Conservation (phyloP, 129 eudicot genomes). For the Tagetes erecta region DNA sequence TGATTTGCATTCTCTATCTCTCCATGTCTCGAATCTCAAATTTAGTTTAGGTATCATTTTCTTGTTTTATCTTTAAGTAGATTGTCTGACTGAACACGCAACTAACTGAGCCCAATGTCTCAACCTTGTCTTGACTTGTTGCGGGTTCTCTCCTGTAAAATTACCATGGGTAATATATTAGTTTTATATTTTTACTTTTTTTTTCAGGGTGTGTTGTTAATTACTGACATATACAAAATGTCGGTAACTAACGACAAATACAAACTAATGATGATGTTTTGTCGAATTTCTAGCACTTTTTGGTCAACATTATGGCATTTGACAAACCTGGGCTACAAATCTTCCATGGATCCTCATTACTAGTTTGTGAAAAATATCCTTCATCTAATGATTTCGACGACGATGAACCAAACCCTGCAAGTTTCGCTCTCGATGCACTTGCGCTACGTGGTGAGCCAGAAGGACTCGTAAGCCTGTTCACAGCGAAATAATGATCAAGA, state of each 20-base stretch:
- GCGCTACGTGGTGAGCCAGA: slow-evolving; percentile 36
- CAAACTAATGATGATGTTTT: no score
- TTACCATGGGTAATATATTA: not conserved
- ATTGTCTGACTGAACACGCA: slow-evolving; percentile 9
- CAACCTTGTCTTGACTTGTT: slow-evolving; percentile 8
- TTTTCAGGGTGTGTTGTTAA: no score
- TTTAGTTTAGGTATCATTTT: not conserved
- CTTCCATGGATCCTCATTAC: slow-evolving; percentile 47
- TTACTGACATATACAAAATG: no score
- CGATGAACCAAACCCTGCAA: slow-evolving; percentile 19
- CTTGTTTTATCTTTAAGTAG: not conserved
- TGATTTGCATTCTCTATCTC: slow-evolving; percentile 1
- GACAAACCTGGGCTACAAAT: slow-evolving; percentile 47
- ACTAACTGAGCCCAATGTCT: slow-evolving; percentile 22
- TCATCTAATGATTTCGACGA: slow-evolving; percentile 31
- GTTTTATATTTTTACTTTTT: no score
- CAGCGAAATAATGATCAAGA: slow-evolving; percentile 55
- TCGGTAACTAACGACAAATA: no score
- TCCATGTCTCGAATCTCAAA: not conserved
- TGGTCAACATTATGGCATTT: no score
- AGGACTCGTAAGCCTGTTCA: slow-evolving; percentile 50
- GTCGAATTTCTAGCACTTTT: no score
- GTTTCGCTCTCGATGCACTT: slow-evolving; percentile 28
- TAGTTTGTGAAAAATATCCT: slow-evolving; percentile 20
- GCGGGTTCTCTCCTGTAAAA: slow-evolving; percentile 14